Base-by-base conservation (phyloP, 495 filamentous ascomycete species). In the Neurospora tetraspora region DNA sequence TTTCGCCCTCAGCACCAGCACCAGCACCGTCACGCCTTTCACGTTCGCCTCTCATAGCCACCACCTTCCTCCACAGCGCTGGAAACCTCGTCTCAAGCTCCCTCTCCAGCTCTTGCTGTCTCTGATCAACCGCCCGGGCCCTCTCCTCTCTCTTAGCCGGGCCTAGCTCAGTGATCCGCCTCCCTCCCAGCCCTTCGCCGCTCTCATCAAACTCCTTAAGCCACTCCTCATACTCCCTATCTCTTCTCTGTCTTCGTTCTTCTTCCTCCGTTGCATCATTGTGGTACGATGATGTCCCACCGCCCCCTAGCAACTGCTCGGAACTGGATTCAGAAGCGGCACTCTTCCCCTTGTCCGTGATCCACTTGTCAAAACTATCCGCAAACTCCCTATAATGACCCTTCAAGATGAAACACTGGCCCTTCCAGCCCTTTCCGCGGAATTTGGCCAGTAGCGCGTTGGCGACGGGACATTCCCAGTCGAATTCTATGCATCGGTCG, bases 311-410 rank as follows among this genome's bases (percentile, higher is more conserved):
- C 40, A 42, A 42, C 12, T 43, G 40, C 40, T 47, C 43, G 8
- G 16, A 6, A 4, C 10, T 39, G 11, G 40, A 43, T 43, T 43
- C 40, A 9, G 40, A n/a, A n/a, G 16, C 11, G 10, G 11, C 20
- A 59, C 20, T 14, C 20, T 59, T 59, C 20, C 47, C 10, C 5
- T 59, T 59, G 1, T 82, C 80, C 20, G 81, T 76, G 39, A 86
- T 85, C 69, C 85, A 82, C 53, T 82, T 82, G 69, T 82, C 82
- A 43, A 85, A 85, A 9, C 81, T 83, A 20, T 77, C 76, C 3
- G 82, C 83, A 73, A 86, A 85, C 71, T 86, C 84, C 65, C 81
- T 79, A 73, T 82, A 86, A 71, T 85, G 84, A 4, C 84, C 84
- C 74, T 86, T 86, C 36, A 86, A 80, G 38, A 86, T 78, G 65